Conservation (phyloP, 805 yeast genomes). For the Candida argentea region DNA sequence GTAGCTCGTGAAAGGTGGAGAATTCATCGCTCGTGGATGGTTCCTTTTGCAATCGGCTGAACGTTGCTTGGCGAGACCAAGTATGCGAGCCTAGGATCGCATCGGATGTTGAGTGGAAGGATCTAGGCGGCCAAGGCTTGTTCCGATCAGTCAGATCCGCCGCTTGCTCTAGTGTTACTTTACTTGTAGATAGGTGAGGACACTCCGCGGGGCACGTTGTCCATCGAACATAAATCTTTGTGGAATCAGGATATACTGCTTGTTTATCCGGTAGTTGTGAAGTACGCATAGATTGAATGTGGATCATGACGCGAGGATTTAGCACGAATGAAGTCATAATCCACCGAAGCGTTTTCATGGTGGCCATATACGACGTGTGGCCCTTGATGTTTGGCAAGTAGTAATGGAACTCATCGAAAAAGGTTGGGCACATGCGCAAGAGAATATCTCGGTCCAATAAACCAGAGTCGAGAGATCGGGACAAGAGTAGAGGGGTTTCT, state of each 20-base stretch:
- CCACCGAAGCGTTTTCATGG: slow-evolving; percentile 47
- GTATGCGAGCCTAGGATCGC: slow-evolving; percentile 30
- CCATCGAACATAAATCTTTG: slow-evolving; percentile 48
- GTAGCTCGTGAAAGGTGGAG: slow-evolving; percentile 10
- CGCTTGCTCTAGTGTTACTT: slow-evolving; percentile 2
- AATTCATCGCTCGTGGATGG: slow-evolving; percentile 1
- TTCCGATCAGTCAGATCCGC: slow-evolving; percentile 1
- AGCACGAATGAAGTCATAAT: slow-evolving; percentile 46
- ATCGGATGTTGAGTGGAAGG: slow-evolving; percentile 24
- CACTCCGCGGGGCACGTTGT: slow-evolving; percentile 46
- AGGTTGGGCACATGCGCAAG: slow-evolving; percentile 48
- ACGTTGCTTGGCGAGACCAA: slow-evolving; percentile 28
- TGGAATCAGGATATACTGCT: slow-evolving; percentile 29
- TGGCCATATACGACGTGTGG: slow-evolving; percentile 41
- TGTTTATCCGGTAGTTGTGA: slow-evolving; percentile 16
- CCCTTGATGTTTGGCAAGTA: slow-evolving; percentile 51
- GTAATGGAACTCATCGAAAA: slow-evolving; percentile 31
- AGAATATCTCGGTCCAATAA: slow-evolving; percentile 36
- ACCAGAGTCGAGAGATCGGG: slow-evolving; percentile 32
- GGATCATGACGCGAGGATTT: slow-evolving; percentile 42
- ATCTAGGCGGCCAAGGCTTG: too few species aligned
- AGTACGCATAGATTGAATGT: slow-evolving; percentile 35
- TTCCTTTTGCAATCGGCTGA: slow-evolving; percentile 7
- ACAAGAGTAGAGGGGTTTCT: slow-evolving; percentile 42
- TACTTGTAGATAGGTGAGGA: slow-evolving; percentile 24